These are phyloP conservation scores for Centella asiatica DNA, from an alignment of 129 eudicot species.

Conservation along the genomic window DNA sequence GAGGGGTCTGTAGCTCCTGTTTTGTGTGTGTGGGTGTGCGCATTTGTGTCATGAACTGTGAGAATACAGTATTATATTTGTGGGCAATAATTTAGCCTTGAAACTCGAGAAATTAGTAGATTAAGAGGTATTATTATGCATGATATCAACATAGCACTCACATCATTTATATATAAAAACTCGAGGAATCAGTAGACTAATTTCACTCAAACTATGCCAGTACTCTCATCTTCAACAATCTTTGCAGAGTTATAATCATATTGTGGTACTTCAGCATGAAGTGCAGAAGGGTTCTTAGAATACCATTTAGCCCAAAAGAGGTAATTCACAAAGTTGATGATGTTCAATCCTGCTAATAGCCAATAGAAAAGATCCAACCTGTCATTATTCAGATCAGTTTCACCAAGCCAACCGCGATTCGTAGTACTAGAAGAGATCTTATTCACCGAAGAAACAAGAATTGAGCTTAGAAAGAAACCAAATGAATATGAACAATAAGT, in stretches of 20 bases:
- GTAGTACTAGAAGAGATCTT: conserved; percentile 43
- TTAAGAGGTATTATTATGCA: too few species aligned
- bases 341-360: conserved; percentile 68
- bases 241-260: conserved; percentile 15
- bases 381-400: conserved; percentile 65
- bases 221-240: conserved; percentile 30
- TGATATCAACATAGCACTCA: too few species aligned
- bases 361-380: conserved; percentile 83
- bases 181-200: too few species aligned
- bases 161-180: too few species aligned
- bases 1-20: too few species aligned
- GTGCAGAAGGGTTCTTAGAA: conserved; percentile 4
- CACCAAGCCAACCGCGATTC: conserved; percentile 63
- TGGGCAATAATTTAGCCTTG: too few species aligned
- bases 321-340: conserved; percentile 64
- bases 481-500: conserved; percentile 94
- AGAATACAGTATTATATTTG: too few species aligned
- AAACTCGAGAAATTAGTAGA: too few species aligned
- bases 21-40: too few species aligned
- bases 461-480: conserved; percentile 83
- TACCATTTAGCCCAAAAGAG: conserved; percentile 83
- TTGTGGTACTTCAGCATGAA: not conserved
- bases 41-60: too few species aligned
- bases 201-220: conserved; percentile 15
- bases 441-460: conserved; percentile 71